Percentiles rank a stretch among this genome's conserved stretches.
Evolutionary conservation across 495 filamentous ascomycete species (phyloP).

Genomic region (Aspergillus olivimuriae): DNA sequence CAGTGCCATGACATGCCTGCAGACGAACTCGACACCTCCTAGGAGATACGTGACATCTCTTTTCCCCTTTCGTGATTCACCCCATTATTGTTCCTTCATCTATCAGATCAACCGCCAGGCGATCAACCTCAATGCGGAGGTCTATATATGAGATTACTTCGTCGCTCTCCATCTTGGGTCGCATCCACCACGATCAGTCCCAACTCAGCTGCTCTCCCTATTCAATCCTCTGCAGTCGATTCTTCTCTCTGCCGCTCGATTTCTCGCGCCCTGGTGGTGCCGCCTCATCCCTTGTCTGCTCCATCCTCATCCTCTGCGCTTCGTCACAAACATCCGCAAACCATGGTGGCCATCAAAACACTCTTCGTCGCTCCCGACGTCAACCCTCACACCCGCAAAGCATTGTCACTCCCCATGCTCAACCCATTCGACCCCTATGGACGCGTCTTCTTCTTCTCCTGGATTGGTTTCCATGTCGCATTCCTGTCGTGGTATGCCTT

Average conservation of each 20-base stretch:
- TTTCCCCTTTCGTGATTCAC: not conserved
- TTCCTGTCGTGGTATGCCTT: constrained; percentile 89
- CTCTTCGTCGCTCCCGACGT: constrained; percentile 36
- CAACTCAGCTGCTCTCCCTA: too few relatives aligned
- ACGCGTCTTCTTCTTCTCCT: constrained; percentile 89
- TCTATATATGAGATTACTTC: too few relatives aligned
- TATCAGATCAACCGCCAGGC: too few relatives aligned
- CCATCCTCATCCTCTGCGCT: not conserved
- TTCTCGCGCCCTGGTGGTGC: too few relatives aligned
- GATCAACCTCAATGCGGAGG: too few relatives aligned
- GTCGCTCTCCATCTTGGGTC: too few relatives aligned
- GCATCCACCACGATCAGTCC: too few relatives aligned
- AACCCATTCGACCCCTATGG: constrained; percentile 81
- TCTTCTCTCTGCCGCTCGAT: too few relatives aligned
- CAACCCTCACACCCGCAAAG: constrained; percentile 77
- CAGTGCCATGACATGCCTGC: not conserved
- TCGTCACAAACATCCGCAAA: constrained; percentile 1
- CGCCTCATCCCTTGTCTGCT: not conserved
- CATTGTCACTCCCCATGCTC: constrained; percentile 70
- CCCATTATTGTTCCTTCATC: not conserved
- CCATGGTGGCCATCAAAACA: constrained; percentile 17
- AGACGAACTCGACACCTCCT: not conserved
- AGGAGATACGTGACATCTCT: not conserved
- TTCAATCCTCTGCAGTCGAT: too few relatives aligned
- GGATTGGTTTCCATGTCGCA: constrained; percentile 92